Evolutionary conservation across 176 grass and related monocot genomes (phyloP).

Genomic region (Triticum turgidum): DNA sequence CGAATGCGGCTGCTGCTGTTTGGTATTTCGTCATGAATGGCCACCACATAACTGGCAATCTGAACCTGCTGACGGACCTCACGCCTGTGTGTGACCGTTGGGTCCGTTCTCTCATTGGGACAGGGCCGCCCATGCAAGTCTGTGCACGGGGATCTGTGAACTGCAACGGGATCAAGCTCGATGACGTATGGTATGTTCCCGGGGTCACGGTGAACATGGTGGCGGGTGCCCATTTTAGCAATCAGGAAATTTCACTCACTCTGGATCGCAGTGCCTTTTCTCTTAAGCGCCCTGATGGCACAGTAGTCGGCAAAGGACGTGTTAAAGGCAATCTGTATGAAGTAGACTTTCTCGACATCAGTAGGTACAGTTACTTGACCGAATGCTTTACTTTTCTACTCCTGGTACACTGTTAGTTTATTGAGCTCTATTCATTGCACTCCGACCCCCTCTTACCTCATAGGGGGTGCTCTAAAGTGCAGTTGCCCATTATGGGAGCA

Average conservation of each 20-base stretch:
- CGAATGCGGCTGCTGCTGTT: conserved; percentile 8
- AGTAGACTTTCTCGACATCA: not conserved
- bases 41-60: conserved; percentile 21
- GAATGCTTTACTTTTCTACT: not conserved
- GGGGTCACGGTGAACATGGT: not conserved
- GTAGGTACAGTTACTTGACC: not conserved
- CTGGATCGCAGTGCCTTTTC: not conserved
- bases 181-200: conserved; percentile 27
- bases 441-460: not conserved
- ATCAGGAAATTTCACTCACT: not conserved
- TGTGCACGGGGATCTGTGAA: conserved; percentile 21
- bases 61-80: conserved; percentile 17
- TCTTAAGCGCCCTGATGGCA: not conserved
- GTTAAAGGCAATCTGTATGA: not conserved
- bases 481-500: not conserved
- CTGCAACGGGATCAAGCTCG: not conserved
- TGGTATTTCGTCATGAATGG: not conserved
- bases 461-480: not conserved
- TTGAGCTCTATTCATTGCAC: not conserved
- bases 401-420: not conserved
- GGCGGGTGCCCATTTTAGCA: not conserved
- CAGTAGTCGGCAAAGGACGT: not conserved
- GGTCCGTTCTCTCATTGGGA: not conserved
- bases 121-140: conserved; percentile 18
- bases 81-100: conserved; percentile 22